Base-by-base conservation (phyloP, 768 basidiomycete species). In the Calvatia gigantea region DNA sequence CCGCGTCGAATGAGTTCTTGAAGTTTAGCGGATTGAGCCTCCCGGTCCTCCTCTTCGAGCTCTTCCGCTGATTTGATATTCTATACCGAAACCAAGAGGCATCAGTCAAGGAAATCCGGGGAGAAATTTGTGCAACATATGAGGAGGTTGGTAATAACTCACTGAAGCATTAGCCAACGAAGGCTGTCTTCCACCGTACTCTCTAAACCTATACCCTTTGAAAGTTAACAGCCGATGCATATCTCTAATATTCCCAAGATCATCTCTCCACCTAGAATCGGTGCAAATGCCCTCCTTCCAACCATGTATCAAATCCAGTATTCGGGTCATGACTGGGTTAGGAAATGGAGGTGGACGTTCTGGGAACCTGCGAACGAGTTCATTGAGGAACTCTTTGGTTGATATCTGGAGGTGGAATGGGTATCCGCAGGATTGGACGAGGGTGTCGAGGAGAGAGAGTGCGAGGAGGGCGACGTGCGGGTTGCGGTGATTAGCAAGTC, bases 301-400 rank as follows among this genome's bases (percentile, higher is more conserved):
- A 46, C 79, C 76, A 60, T 96, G 84, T 38, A 99, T 94, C 58
- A 96, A 78, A 62, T 97, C 95, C 35, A 99, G 76, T 60, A 97
- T 95, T 58, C 91, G 84, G 1, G 86, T 84, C 96, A 98, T 99
- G 62, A 97, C 91, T 19, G 93, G 88, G 2, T 92, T 91, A 0
- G 93, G 92, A 68, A 95, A 94, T 1, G 93, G 90, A 0, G 97
- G 96, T 2, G 97, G 97, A 42, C 96, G 85, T 72, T 99, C 97
- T 5, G 97, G 97, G 69, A 99, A 98, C 62, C 95, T 85, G 46
- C 96, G 86, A 23, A 99, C 97, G 67, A 99, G 87, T 68, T 98
- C 97, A 72, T 99, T 99, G 15, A 98, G 78, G 67, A 98, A 99
- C 65, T 98, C 97, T 67, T 99, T 98, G 38, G 96, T 98, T 15